A percentile compares a stretch with the other conserved stretches of the same genome.
Evolutionary conservation across 768 basidiomycete genomes (phyloP).

Genomic region (Rhizopogon vesiculosus): DNA sequence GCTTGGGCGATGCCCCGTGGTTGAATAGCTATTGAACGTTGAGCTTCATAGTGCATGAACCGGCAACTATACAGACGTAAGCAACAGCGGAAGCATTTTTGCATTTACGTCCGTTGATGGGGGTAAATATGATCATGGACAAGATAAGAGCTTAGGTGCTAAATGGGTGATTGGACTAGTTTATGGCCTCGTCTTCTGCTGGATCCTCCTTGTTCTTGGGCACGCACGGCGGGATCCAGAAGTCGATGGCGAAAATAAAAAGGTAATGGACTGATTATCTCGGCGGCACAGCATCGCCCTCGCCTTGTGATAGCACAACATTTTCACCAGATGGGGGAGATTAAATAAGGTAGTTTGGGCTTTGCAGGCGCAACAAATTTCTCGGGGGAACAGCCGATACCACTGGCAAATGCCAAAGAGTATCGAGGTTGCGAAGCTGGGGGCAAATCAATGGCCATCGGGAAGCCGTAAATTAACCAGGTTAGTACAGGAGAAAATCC

Average conservation of each 20-base stretch:
- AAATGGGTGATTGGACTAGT: too few relatives aligned
- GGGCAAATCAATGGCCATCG: background rate
- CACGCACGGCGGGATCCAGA: background rate
- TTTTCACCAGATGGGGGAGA: background rate
- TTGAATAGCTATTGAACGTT: too few relatives aligned
- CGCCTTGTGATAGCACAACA: background rate
- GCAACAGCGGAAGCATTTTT: background rate
- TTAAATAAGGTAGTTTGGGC: background rate
- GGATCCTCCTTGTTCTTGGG: background rate
- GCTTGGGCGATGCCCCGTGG: background rate
- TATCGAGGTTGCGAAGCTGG: background rate
- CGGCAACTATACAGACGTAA: background rate
- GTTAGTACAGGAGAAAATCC: conserved; percentile 2
- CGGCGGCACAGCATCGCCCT: background rate
- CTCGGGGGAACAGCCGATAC: background rate
- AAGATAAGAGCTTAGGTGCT: background rate
- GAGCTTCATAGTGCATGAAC: background rate
- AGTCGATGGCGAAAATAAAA: background rate
- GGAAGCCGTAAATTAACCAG: background rate
- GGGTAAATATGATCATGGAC: background rate
- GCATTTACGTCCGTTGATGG: background rate
- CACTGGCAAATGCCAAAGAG: background rate
- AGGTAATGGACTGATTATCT: background rate
- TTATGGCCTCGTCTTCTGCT: background rate
- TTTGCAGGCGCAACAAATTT: background rate